Evolutionary conservation across 164 flowering plant species (phyloP).

Genomic region (Umbellularia californica): DNA sequence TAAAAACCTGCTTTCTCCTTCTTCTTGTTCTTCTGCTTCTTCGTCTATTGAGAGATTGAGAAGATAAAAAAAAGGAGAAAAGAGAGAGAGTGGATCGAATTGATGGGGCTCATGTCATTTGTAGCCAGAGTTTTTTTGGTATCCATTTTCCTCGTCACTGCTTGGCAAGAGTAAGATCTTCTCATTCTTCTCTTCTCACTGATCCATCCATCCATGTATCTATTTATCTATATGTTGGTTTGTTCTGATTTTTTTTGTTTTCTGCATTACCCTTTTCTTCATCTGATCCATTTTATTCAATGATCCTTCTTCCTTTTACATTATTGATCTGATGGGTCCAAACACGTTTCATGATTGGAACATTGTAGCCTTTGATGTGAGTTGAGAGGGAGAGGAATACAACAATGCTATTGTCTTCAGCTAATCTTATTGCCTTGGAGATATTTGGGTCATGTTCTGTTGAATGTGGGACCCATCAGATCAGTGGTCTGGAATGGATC

Average conservation of each 20-base stretch:
- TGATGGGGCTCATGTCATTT: background rate
- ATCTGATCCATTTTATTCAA: background rate
- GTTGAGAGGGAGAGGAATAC: too few relatives aligned
- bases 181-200: background rate
- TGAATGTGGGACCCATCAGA: too few relatives aligned
- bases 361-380: too few relatives aligned
- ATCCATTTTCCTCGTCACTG: background rate
- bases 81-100: too few relatives aligned
- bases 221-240: background rate
- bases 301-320: background rate
- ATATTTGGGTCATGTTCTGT: too few relatives aligned
- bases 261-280: background rate
- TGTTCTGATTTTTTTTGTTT: background rate
- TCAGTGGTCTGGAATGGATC: too few relatives aligned
- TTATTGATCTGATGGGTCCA: too few relatives aligned
- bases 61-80: too few relatives aligned
- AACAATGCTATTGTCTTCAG: too few relatives aligned
- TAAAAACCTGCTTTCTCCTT: background rate
- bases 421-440: too few relatives aligned
- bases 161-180: background rate
- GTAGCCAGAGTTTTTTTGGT: background rate
- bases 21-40: background rate
- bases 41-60: background rate
- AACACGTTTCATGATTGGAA: background rate
- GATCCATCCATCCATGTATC: background rate